Evolutionary conservation across 257 asterid genomes (phyloP), one percentile per base, ranked within the genome.

Genomic region (Solanum chaucha): DNA sequence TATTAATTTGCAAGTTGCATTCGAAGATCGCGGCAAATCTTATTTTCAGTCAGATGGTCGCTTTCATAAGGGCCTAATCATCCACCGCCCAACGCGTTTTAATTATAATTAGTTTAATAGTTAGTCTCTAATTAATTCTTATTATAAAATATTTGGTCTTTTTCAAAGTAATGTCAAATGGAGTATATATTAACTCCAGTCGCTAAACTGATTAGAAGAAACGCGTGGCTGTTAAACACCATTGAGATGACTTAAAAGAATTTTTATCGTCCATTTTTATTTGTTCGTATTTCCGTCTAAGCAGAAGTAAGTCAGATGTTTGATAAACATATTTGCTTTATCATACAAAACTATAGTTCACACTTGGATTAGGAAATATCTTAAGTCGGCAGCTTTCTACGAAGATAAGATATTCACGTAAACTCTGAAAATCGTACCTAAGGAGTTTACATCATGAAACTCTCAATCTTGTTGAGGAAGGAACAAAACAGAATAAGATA

Each of bases 81-180:
- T 46, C 84, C 84, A 78, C 84, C 84, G 84, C 65, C 40, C 84
- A 78, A 78, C 84, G 84, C 84, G 65, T 78, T 78, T 14, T 41
- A 41, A 78, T 38, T 36, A 73, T 40, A 40, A 77, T 20, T 71
- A 71, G 7, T 30, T 71, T 14, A 17, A 74, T 10, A 40, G 40
- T 77, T 40, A 40, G 9, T 40, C 22, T 40, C n/a, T 77, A 74
- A 38, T 74, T 74, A 10, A n/a, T 72, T 34, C 22, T 36, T 9
- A 9, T 34, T 74, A 22, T 40, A 55, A 55, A 55, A 55, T 55
- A 78, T 78, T 78, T 44, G 38, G 65, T 46, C 65, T 28, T 78
- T 78, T 78, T 78, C 84, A 78, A 78, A 78, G 40, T 17, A 19
- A 44, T 44, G 40, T 78, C 65, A 78, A 78, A 28, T 78, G 32